Base-by-base conservation (phyloP, 1,284 basidiomycete species). In the Pholiota adiposa region DNA sequence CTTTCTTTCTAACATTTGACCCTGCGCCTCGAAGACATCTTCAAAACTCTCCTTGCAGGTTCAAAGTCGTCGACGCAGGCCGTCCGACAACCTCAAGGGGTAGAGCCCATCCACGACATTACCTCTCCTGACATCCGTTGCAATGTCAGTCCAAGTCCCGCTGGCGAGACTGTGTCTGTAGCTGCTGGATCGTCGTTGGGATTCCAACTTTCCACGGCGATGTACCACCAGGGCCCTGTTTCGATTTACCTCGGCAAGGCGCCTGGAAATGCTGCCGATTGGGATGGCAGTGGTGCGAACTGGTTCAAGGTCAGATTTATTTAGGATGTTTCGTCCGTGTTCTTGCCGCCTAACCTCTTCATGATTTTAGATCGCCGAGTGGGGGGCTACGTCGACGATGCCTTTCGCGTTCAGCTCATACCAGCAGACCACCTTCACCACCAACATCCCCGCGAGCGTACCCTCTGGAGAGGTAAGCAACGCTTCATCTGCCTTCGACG, bases 41-140 rank as follows among this genome's bases (percentile, higher is more conserved):
- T 75, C 69, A 73, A 65, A 27, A 75, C 73, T 3, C 67, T 79
- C 33, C 71, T 78, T 49, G 70, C 74, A 19, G 75, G 73, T 11
- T 65, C 65, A 46, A 72, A 69, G 18, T 67, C 70, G 3, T 74
- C 76, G 11, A 71, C 67, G 0, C 70, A 71, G 6, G 73, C 74
- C 18, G 71, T 79, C n/a, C 76, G 77, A 34, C 62, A 69, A 56
- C 77, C 78, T 1, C 31, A 69, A 7, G 77, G 70, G 68, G 79
- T 79, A 68, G 74, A 74, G 11, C 79, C 79, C 23, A 77, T 81
- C 33, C 67, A 68, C 41, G 62, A 66, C 25, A 72, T 77, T 21
- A 76, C 75, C 7, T 75, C 73, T 23, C 54, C 48, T 27, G 71
- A 72, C 60, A 67, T 79, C 46, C 65, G 68, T 6, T 81, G 79